Evolutionary conservation across 1,139 yeast species (phyloP), one percentile per base, ranked within the genome.

Genomic region (Saccharomycopsis hybrid): DNA sequence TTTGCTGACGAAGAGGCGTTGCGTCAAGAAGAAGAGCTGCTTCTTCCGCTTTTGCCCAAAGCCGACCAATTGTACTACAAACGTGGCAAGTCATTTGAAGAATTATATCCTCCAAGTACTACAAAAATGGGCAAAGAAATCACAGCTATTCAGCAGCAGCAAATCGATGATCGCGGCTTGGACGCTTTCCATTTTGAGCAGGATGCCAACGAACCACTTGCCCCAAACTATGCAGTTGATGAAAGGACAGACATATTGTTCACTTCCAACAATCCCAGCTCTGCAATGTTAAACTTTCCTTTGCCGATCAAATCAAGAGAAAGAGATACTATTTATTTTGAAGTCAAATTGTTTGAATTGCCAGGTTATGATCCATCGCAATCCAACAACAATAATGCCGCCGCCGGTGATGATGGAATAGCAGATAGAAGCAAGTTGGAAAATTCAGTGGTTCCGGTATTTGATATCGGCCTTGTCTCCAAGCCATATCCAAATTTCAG

Each of bases 401-500:
- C 18, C 5, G 41, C 45, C 18, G 40, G 24, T 5, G 38, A 31
- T 18, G 46, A 47, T 11, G 46, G 27, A 41, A 7, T 43, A 32
- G 43, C 35, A 11, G 50, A 50, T 37, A 24, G 38, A 18, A 50
- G 50, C 30, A n/a, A 39, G 4, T 32, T 33, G 4, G 37, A 41
- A 3, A 28, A 30, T 4, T 36, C 43, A 25, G 56, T 67, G 0
- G 61, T 64, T 50, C 64, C 87, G 25, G 65, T 71, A 49, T 63
- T 88, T 48, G 72, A 89, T 29, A 75, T 92, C 43, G 98, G 98
- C 0, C 70, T 90, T 33, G 78, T 85, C 9, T 85, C 97, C 0
- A 85, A 82, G 60, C 97, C 97, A 1, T 89, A 89, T 62, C 97
- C 98, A 1, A 71, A 81, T 47, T 92, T 89, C 65, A 73, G 96